phyloP scores from a whole-genome alignment of 371 early-diverging fungal species.

The Lichtheimia hyalospora region DNA sequence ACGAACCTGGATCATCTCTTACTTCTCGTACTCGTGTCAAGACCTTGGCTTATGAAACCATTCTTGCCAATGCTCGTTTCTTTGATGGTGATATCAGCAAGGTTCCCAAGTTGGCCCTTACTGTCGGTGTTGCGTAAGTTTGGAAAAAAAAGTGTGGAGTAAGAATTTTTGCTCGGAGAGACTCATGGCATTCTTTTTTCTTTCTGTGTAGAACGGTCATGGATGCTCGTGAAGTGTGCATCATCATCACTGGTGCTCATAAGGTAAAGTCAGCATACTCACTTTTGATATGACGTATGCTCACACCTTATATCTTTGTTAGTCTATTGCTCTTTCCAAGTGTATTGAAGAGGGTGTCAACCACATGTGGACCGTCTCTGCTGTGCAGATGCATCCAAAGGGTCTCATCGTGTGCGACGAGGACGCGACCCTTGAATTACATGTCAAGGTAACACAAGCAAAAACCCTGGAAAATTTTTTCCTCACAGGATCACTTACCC shows the following conservation, averaged over 20 bases:
- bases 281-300: neutral
- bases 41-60: constrained; percentile 89
- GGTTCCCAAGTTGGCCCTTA: constrained; percentile 86
- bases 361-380: constrained; percentile 93
- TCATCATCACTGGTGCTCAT: constrained; percentile 87
- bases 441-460: constrained; percentile 64
- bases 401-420: constrained; percentile 91
- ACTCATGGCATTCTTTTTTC: neutral
- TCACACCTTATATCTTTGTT: neutral
- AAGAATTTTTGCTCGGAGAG: neutral
- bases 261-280: constrained; percentile 62
- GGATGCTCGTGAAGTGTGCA: constrained; percentile 84
- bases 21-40: constrained; percentile 85
- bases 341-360: constrained; percentile 87
- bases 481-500: constrained; percentile 8
- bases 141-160: neutral
- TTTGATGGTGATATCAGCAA: constrained; percentile 86
- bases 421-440: constrained; percentile 86
- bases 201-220: constrained; percentile 69
- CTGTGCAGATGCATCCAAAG: constrained; percentile 86
- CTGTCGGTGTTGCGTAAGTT: constrained; percentile 84
- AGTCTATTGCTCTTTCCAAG: constrained; percentile 71
- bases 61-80: constrained; percentile 86
- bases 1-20: constrained; percentile 89
- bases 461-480: neutral